These are phyloP conservation scores for Suillus subluteus DNA, from an alignment of 768 basidiomycete genomes.

Conservation along the genomic window DNA sequence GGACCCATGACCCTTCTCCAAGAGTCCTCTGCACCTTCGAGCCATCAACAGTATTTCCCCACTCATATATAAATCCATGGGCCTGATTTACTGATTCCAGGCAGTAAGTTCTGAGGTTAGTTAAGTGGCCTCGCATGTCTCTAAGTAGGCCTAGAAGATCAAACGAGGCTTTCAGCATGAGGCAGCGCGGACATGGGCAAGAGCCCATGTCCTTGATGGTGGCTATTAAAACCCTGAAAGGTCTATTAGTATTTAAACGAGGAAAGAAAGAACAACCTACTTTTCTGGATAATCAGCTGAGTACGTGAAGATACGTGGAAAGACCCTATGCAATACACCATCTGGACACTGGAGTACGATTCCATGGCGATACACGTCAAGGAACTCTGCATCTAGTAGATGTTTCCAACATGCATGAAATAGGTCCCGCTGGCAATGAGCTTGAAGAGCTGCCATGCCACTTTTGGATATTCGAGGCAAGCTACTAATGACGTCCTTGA, in stretches of 20 bases:
- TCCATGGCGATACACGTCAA: neutral
- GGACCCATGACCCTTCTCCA: no score
- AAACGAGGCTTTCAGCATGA: slow-evolving; percentile 16
- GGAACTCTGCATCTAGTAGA: neutral
- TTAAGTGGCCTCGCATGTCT: slow-evolving; percentile 1
- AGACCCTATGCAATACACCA: no score
- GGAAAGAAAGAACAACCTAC: no score
- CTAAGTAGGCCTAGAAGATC: slow-evolving; percentile 13
- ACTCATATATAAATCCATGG: no score
- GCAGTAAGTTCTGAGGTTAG: neutral
- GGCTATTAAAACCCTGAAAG: slow-evolving; percentile 25
- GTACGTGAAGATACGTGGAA: no score
- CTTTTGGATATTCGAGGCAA: slow-evolving; percentile 4
- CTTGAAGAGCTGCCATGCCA: slow-evolving; percentile 7
- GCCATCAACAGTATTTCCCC: no score
- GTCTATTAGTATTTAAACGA: no score
- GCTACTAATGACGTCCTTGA: slow-evolving; percentile 16
- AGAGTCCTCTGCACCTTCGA: no score
- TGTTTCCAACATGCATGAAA: neutral
- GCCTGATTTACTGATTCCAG: neutral
- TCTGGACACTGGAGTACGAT: slow-evolving; percentile 27
- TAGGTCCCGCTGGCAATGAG: slow-evolving; percentile 16
- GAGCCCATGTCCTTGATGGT: slow-evolving; percentile 21
- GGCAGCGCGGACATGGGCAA: no score
- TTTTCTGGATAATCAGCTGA: no score